Conservation (phyloP, 805 yeast genomes). For the Teunomyces pallodes region DNA sequence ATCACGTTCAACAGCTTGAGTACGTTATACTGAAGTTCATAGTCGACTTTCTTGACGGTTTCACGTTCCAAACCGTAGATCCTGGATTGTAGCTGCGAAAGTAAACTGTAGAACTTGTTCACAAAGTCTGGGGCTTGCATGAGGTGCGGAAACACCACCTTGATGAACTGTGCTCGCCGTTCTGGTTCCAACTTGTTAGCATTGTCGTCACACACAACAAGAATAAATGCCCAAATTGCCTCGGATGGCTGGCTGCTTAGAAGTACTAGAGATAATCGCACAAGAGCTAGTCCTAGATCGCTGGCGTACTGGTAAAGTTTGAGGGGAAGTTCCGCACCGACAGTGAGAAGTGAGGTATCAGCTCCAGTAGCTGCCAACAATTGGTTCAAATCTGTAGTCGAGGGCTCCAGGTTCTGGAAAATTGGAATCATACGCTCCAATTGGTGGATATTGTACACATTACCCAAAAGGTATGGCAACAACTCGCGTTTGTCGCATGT, state of each 20-base stretch:
- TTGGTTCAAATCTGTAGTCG: background rate
- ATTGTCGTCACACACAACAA: constrained; percentile 28
- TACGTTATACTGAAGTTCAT: constrained; percentile 22
- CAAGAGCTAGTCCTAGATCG: constrained; percentile 12
- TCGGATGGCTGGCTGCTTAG: constrained; percentile 6
- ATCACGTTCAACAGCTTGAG: constrained; percentile 12
- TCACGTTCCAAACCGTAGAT: constrained; percentile 7
- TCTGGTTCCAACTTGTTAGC: constrained; percentile 16
- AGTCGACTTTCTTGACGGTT: constrained; percentile 8
- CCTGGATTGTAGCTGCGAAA: constrained; percentile 4
- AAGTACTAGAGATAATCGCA: constrained; percentile 18
- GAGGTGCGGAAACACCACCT: constrained; percentile 14
- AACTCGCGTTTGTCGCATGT: constrained; percentile 2
- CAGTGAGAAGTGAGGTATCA: background rate
- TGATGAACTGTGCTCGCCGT: constrained; percentile 14
- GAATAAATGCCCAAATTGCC: constrained; percentile 9
- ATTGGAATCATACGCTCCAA: constrained; percentile 4
- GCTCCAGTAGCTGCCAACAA: background rate
- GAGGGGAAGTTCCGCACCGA: constrained; percentile 9
- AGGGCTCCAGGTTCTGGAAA: background rate
- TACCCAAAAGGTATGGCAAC: constrained; percentile 7
- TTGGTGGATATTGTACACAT: constrained; percentile 4
- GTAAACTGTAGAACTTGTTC: background rate
- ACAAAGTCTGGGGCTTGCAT: background rate
- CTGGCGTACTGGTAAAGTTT: constrained; percentile 22